These are phyloP conservation scores for Pythium diclinum DNA, from an alignment of 352 stramenopile species.

Conservation along the genomic window DNA sequence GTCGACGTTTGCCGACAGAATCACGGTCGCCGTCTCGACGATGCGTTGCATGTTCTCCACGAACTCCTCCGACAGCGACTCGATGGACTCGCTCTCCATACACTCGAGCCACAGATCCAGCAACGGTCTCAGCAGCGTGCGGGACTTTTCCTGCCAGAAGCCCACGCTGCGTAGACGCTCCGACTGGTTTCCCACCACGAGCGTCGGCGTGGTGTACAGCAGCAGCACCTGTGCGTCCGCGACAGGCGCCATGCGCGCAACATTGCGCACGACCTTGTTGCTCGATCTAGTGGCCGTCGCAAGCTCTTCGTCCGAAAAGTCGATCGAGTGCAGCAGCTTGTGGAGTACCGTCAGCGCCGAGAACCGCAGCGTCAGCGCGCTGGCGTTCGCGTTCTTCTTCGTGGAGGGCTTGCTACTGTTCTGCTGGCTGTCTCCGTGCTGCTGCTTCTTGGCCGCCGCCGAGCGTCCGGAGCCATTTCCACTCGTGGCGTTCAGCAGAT, in stretches of 20 bases:
- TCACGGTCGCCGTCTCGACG: slow-evolving; percentile 62
- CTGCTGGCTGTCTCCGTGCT: slow-evolving; percentile 23
- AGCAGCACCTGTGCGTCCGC: slow-evolving; percentile 40
- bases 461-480: slow-evolving; percentile 10
- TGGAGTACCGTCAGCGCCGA: slow-evolving; percentile 62
- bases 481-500: slow-evolving; percentile 35
- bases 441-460: not conserved
- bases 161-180: slow-evolving; percentile 32
- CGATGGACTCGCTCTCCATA: slow-evolving; percentile 44
- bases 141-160: slow-evolving; percentile 75
- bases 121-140: slow-evolving; percentile 48
- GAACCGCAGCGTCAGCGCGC: slow-evolving; percentile 54
- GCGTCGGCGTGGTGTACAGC: slow-evolving; percentile 41
- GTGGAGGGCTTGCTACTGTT: slow-evolving; percentile 29
- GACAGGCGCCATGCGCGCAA: slow-evolving; percentile 23
- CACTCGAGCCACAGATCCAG: slow-evolving; percentile 80
- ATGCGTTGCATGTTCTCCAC: slow-evolving; percentile 77
- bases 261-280: slow-evolving; percentile 7
- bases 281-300: slow-evolving; percentile 1
- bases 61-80: slow-evolving; percentile 57
- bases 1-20: slow-evolving; percentile 48
- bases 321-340: slow-evolving; percentile 55
- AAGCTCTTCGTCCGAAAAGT: slow-evolving; percentile 25
- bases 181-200: slow-evolving; percentile 36
- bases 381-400: slow-evolving; percentile 43